Base-by-base conservation (phyloP, 179 eudicot species). In the Silene noctiflora region DNA sequence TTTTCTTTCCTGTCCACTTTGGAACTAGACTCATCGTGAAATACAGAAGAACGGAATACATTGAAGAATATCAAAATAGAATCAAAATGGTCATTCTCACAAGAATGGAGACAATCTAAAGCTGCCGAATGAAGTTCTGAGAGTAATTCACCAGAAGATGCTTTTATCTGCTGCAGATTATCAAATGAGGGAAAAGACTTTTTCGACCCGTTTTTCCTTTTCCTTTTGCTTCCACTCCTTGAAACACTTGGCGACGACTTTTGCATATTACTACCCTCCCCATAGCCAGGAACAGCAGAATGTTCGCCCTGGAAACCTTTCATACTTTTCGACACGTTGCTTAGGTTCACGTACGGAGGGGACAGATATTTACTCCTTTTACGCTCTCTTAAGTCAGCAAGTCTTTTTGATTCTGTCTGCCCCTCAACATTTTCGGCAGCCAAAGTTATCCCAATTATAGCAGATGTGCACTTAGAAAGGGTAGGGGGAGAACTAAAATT, bases 41-140 rank as follows among this genome's bases (percentile, higher is more conserved):
- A 90, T 14, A 78, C 80, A 27, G 74, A 84, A 48, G 75, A 78
- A 78, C 98, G 85, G 78, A 89, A 92, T 39, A 80, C 77, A 75
- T 78, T 58, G 68, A 88, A 85, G 75, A 88, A 89, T 17, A 72
- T 46, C 75, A 77, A 81, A 31, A 81, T 75, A 3, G 85, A 69
- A 81, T 85, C 89, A 75, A 87, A 85, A 13, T 72, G 27, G 25
- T 68, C 76, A 65, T 84, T 79, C 75, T 72, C 74, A 56, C 63
- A 62, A 68, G 89, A 78, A 77, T 79, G 83, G 8, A 72, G 73
- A 80, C 87, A 79, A 79, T 85, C 83, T 29, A 74, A 42, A 75
- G 85, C 83, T 1, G 74, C 83, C 74, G 75, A 68, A 72, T 39
- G 85, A 20, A 86, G 68, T 75, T 81, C 81, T 19, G 76, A 81